These are phyloP conservation scores for Paraglomus occultum DNA, from an alignment of 192 early-diverging fungal species.

Conservation along the genomic window DNA sequence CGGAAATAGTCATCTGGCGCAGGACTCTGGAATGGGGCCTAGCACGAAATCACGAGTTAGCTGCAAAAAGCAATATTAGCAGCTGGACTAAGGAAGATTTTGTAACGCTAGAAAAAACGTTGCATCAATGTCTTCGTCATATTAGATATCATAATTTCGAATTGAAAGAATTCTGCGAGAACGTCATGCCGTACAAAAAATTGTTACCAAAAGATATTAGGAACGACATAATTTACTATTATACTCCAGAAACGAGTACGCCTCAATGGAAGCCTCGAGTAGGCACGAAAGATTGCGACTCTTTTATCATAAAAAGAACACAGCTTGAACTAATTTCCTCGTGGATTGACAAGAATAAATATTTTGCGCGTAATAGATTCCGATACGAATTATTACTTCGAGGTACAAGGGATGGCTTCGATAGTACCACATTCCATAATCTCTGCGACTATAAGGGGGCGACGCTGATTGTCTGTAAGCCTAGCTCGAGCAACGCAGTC, in stretches of 20 bases:
- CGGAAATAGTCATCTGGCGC: too few relatives aligned
- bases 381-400: not conserved
- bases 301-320: not conserved
- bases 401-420: not conserved
- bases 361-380: too few relatives aligned
- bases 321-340: not conserved
- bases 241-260: too few relatives aligned
- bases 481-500: not conserved
- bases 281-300: not conserved
- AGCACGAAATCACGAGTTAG: too few relatives aligned
- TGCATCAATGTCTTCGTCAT: not conserved
- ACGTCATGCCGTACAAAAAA: too few relatives aligned
- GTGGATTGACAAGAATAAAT: not conserved
- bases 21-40: too few relatives aligned
- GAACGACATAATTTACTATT: too few relatives aligned
- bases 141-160: too few relatives aligned
- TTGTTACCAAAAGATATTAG: too few relatives aligned
- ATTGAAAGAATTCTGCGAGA: too few relatives aligned
- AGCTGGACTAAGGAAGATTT: conserved; percentile 5
- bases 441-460: conserved; percentile 2
- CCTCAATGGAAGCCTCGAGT: too few relatives aligned
- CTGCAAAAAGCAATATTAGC: too few relatives aligned
- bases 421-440: not conserved
- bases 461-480: not conserved
- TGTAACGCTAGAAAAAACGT: not conserved